Evolutionary conservation across 2,329 filamentous ascomycete genomes (phyloP), one percentile per base, ranked within the genome.

Genomic region (Talaromyces sp.): DNA sequence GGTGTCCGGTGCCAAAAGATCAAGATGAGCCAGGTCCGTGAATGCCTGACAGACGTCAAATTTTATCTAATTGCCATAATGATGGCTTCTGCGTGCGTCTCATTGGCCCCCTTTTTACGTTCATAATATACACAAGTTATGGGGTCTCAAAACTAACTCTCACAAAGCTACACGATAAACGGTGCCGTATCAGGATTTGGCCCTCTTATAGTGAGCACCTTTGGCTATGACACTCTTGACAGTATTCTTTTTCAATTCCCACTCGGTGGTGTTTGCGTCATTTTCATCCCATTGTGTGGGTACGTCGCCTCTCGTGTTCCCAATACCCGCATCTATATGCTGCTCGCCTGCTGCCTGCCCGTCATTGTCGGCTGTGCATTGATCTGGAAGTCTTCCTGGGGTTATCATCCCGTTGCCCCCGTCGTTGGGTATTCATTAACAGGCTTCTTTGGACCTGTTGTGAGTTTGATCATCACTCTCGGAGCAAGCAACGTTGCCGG

Each of bases 181-280:
- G 88, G 88, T 10, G 88, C 88, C 7, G 85, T 91, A 11, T 84
- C 82, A 39, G 88, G 88, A 0, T 91, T 91, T 68, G 88, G 88
- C 0, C 88, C 88, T 0, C 75, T 91, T 1, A 91, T 91, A 63
- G 87, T 91, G 1, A 86, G 82, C 0, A 90, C 88, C 0, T 91
- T 91, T 69, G 88, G 88, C 60, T 90, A 83, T 75, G 80, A 80
- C 25, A 81, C 84, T 0, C 80, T 88, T 0, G 80, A 88, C 33
- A 84, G 86, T 0, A 90, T 92, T 62, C 79, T 92, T 0, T 87
- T 89, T 70, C 89, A 92, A 67, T 91, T 92, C 62, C 90, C 90
- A 0, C 81, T 92, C 0, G 89, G 89, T 1, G 87, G 77, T 0
- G 71, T 92, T n/a, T 88, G 86, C 68, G 81, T 88, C 63, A 75